phyloP scores from a whole-genome alignment of 2,329 filamentous ascomycete genomes.

The Calonectria crousiana region DNA sequence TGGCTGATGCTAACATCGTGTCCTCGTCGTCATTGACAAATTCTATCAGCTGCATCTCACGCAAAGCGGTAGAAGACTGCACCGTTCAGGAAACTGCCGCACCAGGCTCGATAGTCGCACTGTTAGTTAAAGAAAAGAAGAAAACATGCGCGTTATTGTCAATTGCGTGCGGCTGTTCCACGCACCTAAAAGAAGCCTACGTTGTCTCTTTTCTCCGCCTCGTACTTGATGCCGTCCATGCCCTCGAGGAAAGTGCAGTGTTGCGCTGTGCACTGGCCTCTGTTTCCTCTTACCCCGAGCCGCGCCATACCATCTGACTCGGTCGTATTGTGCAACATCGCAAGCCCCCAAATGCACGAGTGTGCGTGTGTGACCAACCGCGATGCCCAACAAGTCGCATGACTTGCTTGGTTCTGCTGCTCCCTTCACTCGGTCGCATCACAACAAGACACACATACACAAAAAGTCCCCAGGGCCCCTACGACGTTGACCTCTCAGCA shows the following conservation, averaged over 20 bases:
- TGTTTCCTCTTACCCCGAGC: background rate
- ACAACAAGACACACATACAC: background rate
- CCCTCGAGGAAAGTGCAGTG: background rate
- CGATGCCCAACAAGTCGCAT: background rate
- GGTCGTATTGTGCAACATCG: background rate
- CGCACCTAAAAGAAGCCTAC: background rate
- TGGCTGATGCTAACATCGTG: background rate
- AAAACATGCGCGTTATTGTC: background rate
- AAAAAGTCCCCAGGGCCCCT: constrained; percentile 9
- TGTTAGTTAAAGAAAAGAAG: background rate
- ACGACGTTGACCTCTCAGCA: constrained; percentile 6
- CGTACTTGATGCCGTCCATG: background rate
- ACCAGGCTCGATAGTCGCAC: background rate
- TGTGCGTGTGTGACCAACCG: constrained; percentile 3
- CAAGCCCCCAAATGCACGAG: background rate
- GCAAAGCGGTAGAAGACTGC: background rate
- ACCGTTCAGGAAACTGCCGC: background rate
- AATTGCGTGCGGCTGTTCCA: background rate
- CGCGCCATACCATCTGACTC: background rate
- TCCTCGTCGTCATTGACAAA: constrained; percentile 9
- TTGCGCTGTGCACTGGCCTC: background rate
- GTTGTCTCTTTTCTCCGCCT: constrained; percentile 2
- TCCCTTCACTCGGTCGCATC: constrained; percentile 3
- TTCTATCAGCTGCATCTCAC: background rate
- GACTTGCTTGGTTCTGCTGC: background rate